These are phyloP conservation scores for Tieghemostelium lacteum DNA, from an alignment of 78 protist species.

Conservation along the genomic window DNA sequence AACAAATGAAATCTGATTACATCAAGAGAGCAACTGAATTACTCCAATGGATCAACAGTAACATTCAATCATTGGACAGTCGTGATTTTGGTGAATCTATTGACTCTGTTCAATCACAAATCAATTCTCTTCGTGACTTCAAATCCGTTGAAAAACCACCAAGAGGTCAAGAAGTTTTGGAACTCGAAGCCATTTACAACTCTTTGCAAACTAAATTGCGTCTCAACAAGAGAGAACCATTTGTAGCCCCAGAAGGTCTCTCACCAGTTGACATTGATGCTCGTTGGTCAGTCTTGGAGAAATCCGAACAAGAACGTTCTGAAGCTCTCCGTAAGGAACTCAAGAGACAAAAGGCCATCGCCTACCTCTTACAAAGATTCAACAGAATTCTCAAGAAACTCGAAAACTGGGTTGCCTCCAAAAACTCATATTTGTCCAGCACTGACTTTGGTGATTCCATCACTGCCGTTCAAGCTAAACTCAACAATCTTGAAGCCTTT, in stretches of 20 bases:
- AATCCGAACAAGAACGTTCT: constrained; percentile 68
- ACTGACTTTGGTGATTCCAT: constrained; percentile 59
- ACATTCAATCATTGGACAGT: neutral
- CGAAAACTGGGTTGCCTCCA: constrained; percentile 57
- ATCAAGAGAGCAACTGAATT: constrained; percentile 49
- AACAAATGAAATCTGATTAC: constrained; percentile 77
- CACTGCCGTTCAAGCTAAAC: constrained; percentile 76
- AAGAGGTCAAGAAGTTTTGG: constrained; percentile 57
- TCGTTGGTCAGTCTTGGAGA: constrained; percentile 54
- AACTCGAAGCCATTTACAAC: constrained; percentile 74
- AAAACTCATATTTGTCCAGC: constrained; percentile 8
- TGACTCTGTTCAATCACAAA: constrained; percentile 64
- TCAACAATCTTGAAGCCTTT: constrained; percentile 75
- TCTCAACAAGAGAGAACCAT: constrained; percentile 71
- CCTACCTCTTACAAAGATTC: constrained; percentile 50
- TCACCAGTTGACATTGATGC: constrained; percentile 56
- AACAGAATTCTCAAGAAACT: constrained; percentile 72
- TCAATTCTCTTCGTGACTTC: constrained; percentile 40
- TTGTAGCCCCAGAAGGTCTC: constrained; percentile 74
- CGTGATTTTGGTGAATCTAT: constrained; percentile 82
- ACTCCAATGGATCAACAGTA: constrained; percentile 55
- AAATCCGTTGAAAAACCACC: constrained; percentile 80
- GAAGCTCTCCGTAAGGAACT: constrained; percentile 70
- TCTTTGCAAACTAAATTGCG: constrained; percentile 68
- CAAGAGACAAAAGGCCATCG: constrained; percentile 77